Evolutionary conservation across 2,329 filamentous ascomycete species (phyloP).

Genomic region (Alternaria gansuensis): DNA sequence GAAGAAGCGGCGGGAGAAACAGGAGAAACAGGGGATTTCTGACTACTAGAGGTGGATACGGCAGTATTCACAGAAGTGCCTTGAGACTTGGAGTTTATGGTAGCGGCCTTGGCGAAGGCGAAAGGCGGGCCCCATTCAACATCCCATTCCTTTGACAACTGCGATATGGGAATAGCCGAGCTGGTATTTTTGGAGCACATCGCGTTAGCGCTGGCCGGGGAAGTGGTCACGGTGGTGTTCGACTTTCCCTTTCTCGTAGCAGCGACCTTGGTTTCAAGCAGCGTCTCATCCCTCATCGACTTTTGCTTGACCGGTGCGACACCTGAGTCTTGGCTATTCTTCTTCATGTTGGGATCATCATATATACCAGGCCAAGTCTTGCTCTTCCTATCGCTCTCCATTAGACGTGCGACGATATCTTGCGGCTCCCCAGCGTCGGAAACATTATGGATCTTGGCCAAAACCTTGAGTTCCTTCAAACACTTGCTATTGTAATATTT

Average conservation of each 20-base stretch:
- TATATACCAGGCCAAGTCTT: background rate
- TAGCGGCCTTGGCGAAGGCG: background rate
- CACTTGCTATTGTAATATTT: background rate
- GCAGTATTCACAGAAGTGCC: background rate
- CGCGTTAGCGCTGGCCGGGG: background rate
- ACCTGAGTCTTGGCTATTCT: background rate
- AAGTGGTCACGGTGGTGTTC: background rate
- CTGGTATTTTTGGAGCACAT: background rate
- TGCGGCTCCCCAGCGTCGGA: background rate
- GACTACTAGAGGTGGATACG: background rate
- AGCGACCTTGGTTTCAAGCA: background rate
- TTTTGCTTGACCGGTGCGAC: background rate
- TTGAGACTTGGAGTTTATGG: background rate
- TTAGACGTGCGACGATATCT: background rate
- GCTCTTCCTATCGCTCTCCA: background rate
- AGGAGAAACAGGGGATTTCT: background rate
- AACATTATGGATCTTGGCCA: background rate
- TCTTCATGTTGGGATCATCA: background rate
- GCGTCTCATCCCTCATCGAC: background rate
- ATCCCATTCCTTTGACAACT: constrained; percentile 2
- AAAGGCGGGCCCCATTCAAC: background rate
- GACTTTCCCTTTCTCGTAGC: background rate
- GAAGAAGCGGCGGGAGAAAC: background rate
- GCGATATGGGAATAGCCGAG: background rate
- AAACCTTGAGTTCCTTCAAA: background rate